A percentile compares a stretch with the other conserved stretches of the same genome.
Conservation (phyloP, 306 rosid genomes). For the Argentina anserina region DNA sequence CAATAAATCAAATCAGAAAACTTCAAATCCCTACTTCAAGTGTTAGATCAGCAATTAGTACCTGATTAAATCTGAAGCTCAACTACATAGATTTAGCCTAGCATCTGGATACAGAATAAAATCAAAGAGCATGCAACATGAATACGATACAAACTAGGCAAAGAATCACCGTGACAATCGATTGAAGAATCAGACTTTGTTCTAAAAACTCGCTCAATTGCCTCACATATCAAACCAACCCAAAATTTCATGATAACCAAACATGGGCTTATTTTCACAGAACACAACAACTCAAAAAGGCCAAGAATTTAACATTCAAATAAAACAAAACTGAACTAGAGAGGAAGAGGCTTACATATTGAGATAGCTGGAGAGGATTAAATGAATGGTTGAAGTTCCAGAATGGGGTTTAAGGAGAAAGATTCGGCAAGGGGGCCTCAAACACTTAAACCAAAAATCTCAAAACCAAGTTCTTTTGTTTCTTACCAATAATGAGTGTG, state of each 20-base stretch:
- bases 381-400: neutral
- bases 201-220: neutral
- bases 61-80: neutral
- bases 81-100: neutral
- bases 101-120: neutral
- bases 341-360: constrained; percentile 6
- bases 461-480: neutral
- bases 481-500: neutral
- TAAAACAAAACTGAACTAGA: neutral
- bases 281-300: neutral
- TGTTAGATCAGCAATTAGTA: neutral
- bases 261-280: neutral
- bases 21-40: neutral
- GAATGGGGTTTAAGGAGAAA: neutral
- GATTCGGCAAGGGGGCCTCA: neutral
- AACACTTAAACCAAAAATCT: neutral
- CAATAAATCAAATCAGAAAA: constrained; percentile 15
- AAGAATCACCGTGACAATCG: neutral
- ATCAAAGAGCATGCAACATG: neutral
- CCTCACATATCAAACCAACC: neutral
- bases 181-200: neutral
- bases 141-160: neutral
- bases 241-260: neutral
- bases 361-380: neutral
- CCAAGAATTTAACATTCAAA: neutral